These are phyloP conservation scores for Triticum timopheevii DNA, from an alignment of 176 grass and related monocot species.

Conservation along the genomic window DNA sequence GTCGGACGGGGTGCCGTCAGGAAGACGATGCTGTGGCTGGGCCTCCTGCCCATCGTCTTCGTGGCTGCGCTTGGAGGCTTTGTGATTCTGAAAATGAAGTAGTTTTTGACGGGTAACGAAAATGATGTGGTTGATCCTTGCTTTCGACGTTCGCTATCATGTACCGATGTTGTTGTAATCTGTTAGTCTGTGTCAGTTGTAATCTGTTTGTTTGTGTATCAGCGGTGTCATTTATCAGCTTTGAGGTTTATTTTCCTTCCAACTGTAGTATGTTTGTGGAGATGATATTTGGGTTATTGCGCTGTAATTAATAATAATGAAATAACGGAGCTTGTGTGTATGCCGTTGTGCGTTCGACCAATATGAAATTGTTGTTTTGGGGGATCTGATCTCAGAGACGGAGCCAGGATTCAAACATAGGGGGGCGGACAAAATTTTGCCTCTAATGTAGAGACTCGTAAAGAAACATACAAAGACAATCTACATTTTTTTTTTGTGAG, in stretches of 20 bases:
- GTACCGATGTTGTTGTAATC: not conserved
- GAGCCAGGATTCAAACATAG: no score
- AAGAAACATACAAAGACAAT: no score
- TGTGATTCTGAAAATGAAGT: not conserved
- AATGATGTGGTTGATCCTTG: not conserved
- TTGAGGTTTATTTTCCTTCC: not conserved
- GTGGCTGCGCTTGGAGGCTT: not conserved
- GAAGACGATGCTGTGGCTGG: not conserved
- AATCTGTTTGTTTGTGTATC: not conserved
- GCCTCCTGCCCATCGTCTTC: not conserved
- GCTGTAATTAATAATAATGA: no score
- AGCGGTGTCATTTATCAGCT: no score
- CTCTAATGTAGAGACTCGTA: no score
- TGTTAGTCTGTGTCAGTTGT: not conserved
- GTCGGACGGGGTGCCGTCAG: not conserved
- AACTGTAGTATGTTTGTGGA: not conserved
- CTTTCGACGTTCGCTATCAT: not conserved
- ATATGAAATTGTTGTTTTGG: not conserved
- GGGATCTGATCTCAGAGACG: no score
- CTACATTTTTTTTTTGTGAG: no score
- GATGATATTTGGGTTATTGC: not conserved
- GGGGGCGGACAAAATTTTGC: no score
- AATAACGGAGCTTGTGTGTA: not conserved
- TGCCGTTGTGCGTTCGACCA: not conserved
- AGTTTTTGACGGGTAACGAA: no score